Conservation (phyloP, 2,329 filamentous ascomycete species). For the Rutstroemia sp. region DNA sequence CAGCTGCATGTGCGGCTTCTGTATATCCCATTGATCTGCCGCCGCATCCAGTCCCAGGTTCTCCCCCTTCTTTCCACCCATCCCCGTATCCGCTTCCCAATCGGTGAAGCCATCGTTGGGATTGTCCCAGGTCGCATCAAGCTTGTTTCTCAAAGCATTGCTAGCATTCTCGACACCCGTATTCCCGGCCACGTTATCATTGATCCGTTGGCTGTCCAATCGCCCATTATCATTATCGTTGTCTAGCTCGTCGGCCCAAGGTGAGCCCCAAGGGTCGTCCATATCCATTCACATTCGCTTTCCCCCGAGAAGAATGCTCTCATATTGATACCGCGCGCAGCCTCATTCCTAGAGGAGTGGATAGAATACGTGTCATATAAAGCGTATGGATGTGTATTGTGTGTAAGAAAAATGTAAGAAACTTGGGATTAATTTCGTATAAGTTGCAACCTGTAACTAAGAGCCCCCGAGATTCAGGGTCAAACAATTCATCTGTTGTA, state of each 20-base stretch:
- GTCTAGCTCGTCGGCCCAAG: conserved; percentile 30
- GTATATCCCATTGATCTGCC: conserved; percentile 13
- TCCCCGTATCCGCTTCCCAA: conserved; percentile 19
- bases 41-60: conserved; percentile 14
- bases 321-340: conserved; percentile 24
- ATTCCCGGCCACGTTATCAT: conserved; percentile 5
- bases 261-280: conserved; percentile 33
- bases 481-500: conserved; percentile 8
- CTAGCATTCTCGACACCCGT: conserved; percentile 14
- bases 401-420: background rate
- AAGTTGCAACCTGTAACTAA: background rate
- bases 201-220: background rate
- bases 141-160: conserved; percentile 16
- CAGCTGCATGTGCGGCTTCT: background rate
- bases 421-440: background rate
- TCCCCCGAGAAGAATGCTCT: conserved; percentile 12
- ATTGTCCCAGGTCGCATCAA: conserved; percentile 23
- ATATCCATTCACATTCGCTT: conserved; percentile 25
- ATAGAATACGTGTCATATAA: background rate
- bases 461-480: conserved; percentile 2
- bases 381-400: background rate
- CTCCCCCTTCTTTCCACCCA: background rate
- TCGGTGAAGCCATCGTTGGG: conserved; percentile 22
- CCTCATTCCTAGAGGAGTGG: background rate
- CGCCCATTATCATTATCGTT: background rate